Evolutionary conservation across 768 basidiomycete genomes (phyloP).

Genomic region (Vararia minispora): DNA sequence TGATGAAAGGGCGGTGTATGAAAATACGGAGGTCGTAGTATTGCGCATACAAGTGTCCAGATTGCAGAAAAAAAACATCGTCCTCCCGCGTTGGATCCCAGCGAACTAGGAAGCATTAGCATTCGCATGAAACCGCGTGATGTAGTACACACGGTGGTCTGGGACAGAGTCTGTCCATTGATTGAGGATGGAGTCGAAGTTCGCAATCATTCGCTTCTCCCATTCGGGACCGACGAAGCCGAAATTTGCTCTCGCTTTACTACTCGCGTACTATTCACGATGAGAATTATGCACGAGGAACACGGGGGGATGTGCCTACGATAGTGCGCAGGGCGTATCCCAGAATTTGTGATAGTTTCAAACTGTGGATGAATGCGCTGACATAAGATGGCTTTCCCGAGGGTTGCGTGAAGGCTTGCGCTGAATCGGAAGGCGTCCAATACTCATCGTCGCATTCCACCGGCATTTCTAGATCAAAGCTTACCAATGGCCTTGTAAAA

Average conservation of each 20-base stretch:
- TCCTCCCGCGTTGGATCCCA: conserved; percentile 25
- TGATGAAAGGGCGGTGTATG: conserved; percentile 37
- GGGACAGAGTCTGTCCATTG: conserved; percentile 71
- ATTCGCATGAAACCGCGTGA: conserved; percentile 16
- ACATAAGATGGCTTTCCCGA: conserved; percentile 41
- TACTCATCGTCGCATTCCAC: conserved; percentile 62
- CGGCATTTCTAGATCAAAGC: conserved; percentile 51
- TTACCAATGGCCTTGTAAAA: conserved; percentile 13
- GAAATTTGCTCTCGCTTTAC: conserved; percentile 43
- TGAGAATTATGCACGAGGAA: conserved; percentile 8
- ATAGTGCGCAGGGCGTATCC: conserved; percentile 54
- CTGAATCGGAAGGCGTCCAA: conserved; percentile 41
- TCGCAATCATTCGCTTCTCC: conserved; percentile 55
- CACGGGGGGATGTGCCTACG: conserved; percentile 21
- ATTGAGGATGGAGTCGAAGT: conserved; percentile 67
- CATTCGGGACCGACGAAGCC: conserved; percentile 42
- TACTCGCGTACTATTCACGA: conserved; percentile 58
- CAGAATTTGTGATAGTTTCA: conserved; percentile 54
- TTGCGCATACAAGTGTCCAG: conserved; percentile 23
- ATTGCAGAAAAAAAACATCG: conserved; percentile 14
- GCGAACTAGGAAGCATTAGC: conserved; percentile 10
- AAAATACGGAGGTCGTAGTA: conserved; percentile 32
- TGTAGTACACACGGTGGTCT: conserved; percentile 28
- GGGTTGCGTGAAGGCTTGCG: conserved; percentile 51
- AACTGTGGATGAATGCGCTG: conserved; percentile 37